Percentiles rank a stretch among this genome's conserved stretches.
phyloP scores from a whole-genome alignment of 2,329 filamentous ascomycete genomes.

The Hypoxylon sp. region DNA sequence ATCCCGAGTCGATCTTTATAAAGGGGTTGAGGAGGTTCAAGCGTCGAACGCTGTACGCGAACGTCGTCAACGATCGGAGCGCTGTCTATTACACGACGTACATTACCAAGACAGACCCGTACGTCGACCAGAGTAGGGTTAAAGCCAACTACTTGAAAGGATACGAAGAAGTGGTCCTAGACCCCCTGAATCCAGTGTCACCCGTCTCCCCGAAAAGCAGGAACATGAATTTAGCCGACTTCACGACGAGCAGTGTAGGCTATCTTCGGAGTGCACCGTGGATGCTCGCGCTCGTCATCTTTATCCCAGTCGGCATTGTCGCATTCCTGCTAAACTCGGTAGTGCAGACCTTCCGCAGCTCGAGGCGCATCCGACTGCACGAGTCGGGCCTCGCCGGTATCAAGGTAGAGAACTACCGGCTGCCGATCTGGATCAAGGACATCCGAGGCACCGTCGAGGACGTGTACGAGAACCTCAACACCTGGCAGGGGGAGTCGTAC shows the following conservation, averaged over 20 bases:
- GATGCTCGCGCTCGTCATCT: slow-evolving; percentile 68
- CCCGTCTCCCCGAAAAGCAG: slow-evolving; percentile 49
- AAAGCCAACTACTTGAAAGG: slow-evolving; percentile 77
- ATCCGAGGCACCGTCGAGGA: slow-evolving; percentile 80
- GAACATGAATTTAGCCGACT: slow-evolving; percentile 45
- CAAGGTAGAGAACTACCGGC: slow-evolving; percentile 73
- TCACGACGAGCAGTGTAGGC: slow-evolving; percentile 44
- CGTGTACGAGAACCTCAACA: slow-evolving; percentile 76
- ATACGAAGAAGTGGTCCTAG: slow-evolving; percentile 78
- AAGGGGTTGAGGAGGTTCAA: slow-evolving; percentile 78
- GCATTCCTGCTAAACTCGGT: slow-evolving; percentile 78
- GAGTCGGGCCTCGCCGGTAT: slow-evolving; percentile 74
- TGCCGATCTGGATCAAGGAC: slow-evolving; percentile 78
- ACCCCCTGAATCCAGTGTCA: slow-evolving; percentile 68
- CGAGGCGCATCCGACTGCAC: slow-evolving; percentile 77
- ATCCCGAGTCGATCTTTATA: slow-evolving; percentile 86
- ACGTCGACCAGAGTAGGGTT: slow-evolving; percentile 69
- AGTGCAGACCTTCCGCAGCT: slow-evolving; percentile 78
- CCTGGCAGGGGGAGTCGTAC: slow-evolving; percentile 74
- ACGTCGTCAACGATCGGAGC: slow-evolving; percentile 84
- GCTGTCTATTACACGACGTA: slow-evolving; percentile 84
- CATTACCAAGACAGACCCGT: slow-evolving; percentile 82
- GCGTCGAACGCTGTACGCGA: slow-evolving; percentile 80
- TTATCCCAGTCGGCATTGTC: slow-evolving; percentile 76
- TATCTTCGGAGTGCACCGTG: slow-evolving; percentile 67